These are phyloP conservation scores for Gossypium rotundifolium DNA, from an alignment of 345 rosid genomes.

Conservation along the genomic window DNA sequence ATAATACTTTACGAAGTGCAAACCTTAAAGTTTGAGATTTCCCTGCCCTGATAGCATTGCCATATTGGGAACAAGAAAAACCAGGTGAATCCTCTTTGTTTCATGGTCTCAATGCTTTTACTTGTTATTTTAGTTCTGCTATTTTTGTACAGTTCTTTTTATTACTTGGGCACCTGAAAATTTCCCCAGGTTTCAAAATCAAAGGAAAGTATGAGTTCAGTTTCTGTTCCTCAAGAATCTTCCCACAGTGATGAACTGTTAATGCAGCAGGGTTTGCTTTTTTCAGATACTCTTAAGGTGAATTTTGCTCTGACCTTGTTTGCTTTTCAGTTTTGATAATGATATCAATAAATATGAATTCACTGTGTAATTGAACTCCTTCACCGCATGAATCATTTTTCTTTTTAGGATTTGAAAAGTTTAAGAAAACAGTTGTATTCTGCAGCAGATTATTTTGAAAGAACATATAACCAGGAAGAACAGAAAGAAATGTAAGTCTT, in stretches of 20 bases:
- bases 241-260: slow-evolving; percentile 60
- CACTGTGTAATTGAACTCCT: not conserved
- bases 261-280: slow-evolving; percentile 61
- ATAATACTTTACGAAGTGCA: not conserved
- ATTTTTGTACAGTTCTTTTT: not conserved
- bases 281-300: slow-evolving; percentile 72
- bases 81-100: not conserved
- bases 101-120: not conserved
- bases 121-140: not conserved
- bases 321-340: not conserved
- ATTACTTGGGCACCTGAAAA: not conserved
- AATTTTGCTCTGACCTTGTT: not conserved
- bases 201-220: slow-evolving; percentile 31
- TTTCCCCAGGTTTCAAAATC: not conserved
- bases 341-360: not conserved
- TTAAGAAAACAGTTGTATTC: slow-evolving; percentile 67
- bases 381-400: not conserved
- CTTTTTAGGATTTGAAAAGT: slow-evolving; percentile 63
- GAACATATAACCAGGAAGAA: slow-evolving; percentile 45
- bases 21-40: not conserved
- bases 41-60: not conserved
- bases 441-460: slow-evolving; percentile 84
- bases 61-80: not conserved
- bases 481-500: slow-evolving; percentile 59
- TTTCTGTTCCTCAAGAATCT: slow-evolving; percentile 35